Evolutionary conservation across 352 stramenopile genomes (phyloP).

Genomic region (Pilasporangium apinafurcum): DNA sequence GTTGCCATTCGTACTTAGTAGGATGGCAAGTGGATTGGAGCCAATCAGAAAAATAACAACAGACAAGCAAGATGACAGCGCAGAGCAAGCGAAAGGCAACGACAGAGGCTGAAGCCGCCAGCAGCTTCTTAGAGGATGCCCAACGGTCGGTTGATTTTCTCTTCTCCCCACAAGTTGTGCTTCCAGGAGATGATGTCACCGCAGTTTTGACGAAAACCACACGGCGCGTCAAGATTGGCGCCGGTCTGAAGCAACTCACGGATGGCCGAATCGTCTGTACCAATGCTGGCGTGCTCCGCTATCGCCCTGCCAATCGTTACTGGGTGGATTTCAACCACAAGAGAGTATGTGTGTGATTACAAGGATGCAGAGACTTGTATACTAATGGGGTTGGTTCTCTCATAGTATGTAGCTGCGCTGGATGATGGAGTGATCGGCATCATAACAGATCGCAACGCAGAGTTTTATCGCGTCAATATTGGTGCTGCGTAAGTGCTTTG

Average conservation of each 20-base stretch:
- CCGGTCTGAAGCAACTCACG: constrained; percentile 48
- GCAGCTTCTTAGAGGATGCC: constrained; percentile 67
- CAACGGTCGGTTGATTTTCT: constrained; percentile 74
- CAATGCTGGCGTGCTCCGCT: constrained; percentile 80
- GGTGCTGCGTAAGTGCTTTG: constrained; percentile 71
- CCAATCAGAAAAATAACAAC: constrained; percentile 5
- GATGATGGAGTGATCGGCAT: constrained; percentile 93
- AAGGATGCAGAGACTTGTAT: background rate
- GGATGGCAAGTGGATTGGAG: background rate
- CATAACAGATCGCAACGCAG: constrained; percentile 90
- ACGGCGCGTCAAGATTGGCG: constrained; percentile 60
- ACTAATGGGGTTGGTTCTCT: background rate
- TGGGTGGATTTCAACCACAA: constrained; percentile 89
- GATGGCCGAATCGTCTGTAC: constrained; percentile 67
- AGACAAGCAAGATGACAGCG: constrained; percentile 25
- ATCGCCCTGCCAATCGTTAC: constrained; percentile 83
- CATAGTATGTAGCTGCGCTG: constrained; percentile 63
- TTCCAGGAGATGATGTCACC: constrained; percentile 79
- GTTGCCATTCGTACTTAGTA: constrained; percentile 8
- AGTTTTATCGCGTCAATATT: constrained; percentile 95
- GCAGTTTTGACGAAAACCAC: constrained; percentile 64
- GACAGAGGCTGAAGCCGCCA: constrained; percentile 9
- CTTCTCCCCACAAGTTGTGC: constrained; percentile 59
- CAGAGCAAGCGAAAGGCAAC: constrained; percentile 41
- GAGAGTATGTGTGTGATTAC: constrained; percentile 33